Evolutionary conservation across 192 early-diverging fungal species (phyloP), one percentile per base, ranked within the genome.

Genomic region (Backusella parvicylindrica): DNA sequence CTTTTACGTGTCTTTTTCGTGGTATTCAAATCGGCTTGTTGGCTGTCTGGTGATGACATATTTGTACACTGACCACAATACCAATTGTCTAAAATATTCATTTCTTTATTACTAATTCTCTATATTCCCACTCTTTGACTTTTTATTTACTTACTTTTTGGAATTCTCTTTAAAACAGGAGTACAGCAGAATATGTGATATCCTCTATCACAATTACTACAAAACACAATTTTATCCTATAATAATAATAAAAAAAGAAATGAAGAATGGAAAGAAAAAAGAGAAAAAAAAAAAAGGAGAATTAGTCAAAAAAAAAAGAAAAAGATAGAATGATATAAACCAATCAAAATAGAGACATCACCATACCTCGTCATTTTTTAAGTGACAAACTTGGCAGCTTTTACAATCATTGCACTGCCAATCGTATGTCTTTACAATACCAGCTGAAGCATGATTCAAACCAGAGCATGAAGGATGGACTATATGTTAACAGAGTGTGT

Each of bases 341-440:
- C n/a, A 67, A 47, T 47, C 16, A 47, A n/a, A 47, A 47, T 47
- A 5, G 0, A n/a, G 13, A 21, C 12, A 13, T 36, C 30, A 23
- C 38, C 56, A 63, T 84, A 84, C 86, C 80, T 87, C 86, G 64
- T 82, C 76, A 41, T 75, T 77, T 56, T 83, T 78, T 2, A 47
- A 71, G 2, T 77, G 66, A 74, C 86, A 87, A 16, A 81, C 80
- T 38, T 82, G 73, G 32, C 86, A 87, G 2, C 79, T 87, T 74
- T 87, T 87, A 70, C 86, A 87, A 23, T 84, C 74, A 49, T 74
- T 80, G 71, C 86, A 87, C 70, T 87, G 86, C 86, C 86, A 87
- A 15, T 80, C 70, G 31, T 81, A 77, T 11, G 79, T 75, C 50
- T 74, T 49, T 31, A 77, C 82, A 41, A 78, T 72, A n/a, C 74